These are phyloP conservation scores for Dissoconium aciculare DNA, from an alignment of 2,329 filamentous ascomycete genomes.

Conservation along the genomic window DNA sequence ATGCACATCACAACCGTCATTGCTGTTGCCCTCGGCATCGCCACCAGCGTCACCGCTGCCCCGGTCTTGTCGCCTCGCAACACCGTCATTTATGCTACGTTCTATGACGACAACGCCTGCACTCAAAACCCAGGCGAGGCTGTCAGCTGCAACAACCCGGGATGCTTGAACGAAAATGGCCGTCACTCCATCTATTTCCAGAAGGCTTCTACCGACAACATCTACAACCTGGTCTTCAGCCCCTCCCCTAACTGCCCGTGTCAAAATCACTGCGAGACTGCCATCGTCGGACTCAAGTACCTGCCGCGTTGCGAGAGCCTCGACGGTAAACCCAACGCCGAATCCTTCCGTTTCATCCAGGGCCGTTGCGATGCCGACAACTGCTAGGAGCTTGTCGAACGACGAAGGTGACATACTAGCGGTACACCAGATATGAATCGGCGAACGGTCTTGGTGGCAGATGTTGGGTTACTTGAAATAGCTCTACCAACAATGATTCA, in stretches of 20 bases:
- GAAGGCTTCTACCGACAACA: background rate
- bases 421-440: too few relatives aligned
- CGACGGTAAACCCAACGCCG: background rate
- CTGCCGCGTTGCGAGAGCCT: background rate
- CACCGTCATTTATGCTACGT: background rate
- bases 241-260: background rate
- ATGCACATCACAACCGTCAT: background rate
- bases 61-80: background rate
- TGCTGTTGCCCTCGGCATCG: background rate
- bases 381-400: too few relatives aligned
- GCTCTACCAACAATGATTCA: too few relatives aligned
- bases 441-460: too few relatives aligned
- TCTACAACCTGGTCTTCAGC: background rate
- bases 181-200: constrained; percentile 1
- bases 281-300: background rate
- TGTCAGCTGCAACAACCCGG: background rate
- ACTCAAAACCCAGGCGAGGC: background rate
- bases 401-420: too few relatives aligned
- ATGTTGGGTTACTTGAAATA: too few relatives aligned
- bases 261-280: background rate
- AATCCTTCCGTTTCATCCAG: background rate
- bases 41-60: background rate
- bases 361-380: background rate
- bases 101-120: constrained; percentile 1
- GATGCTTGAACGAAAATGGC: background rate